These are phyloP conservation scores for Phytomonas francai DNA, from an alignment of 208 protist species.

Conservation along the genomic window DNA sequence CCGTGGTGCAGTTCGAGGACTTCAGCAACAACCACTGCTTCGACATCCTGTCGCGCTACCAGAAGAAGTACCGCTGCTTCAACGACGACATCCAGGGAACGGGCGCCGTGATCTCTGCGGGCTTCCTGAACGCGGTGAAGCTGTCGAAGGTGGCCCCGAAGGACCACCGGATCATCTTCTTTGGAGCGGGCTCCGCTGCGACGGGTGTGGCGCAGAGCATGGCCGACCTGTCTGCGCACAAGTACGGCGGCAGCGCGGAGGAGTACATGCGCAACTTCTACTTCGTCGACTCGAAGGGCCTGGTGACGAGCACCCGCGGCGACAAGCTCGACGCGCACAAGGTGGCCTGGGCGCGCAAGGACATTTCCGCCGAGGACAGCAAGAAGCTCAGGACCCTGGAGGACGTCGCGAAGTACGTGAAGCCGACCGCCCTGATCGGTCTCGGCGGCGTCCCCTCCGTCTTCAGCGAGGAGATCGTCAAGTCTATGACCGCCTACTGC, in stretches of 20 bases:
- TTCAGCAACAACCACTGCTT: slow-evolving; percentile 94
- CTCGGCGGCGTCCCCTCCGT: slow-evolving; percentile 85
- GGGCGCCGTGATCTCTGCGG: slow-evolving; percentile 89
- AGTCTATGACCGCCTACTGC: slow-evolving; percentile 60
- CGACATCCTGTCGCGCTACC: slow-evolving; percentile 90
- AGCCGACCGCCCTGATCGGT: slow-evolving; percentile 94
- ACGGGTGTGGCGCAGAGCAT: slow-evolving; percentile 94
- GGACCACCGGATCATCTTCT: slow-evolving; percentile 78
- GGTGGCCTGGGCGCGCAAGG: slow-evolving; percentile 77
- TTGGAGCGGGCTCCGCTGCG: slow-evolving; percentile 92
- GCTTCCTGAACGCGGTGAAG: slow-evolving; percentile 86
- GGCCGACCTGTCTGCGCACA: slow-evolving; percentile 51
- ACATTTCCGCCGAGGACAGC: slow-evolving; percentile 63
- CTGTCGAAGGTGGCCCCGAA: slow-evolving; percentile 34
- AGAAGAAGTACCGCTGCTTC: slow-evolving; percentile 91
- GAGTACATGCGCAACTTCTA: slow-evolving; percentile 86
- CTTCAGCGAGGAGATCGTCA: no score
- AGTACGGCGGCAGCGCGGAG: slow-evolving; percentile 54
- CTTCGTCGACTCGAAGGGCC: slow-evolving; percentile 89
- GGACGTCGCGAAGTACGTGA: slow-evolving; percentile 81
- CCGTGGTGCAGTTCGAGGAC: slow-evolving; percentile 95
- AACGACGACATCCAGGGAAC: slow-evolving; percentile 99
- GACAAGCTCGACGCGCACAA: slow-evolving; percentile 86
- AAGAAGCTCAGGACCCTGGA: slow-evolving; percentile 40
- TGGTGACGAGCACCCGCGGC: slow-evolving; percentile 77